Conservation (phyloP, 768 basidiomycete species). For the Pleurotus salmoneostramineus region DNA sequence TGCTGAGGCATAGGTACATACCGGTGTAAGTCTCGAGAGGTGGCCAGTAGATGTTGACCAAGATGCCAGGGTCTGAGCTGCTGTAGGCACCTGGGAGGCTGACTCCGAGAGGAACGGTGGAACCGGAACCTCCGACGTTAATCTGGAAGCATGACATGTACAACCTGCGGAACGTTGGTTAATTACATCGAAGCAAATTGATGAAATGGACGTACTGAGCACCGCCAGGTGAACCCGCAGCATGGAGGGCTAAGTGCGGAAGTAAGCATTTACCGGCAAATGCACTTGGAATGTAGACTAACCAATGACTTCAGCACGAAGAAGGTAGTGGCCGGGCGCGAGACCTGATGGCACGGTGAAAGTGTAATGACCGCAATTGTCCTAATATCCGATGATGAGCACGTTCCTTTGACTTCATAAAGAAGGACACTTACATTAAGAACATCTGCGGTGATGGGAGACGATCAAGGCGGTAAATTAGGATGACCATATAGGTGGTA, state of each 20-base stretch:
- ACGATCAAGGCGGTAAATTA: too few relatives aligned
- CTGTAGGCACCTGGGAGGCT: conserved; percentile 40
- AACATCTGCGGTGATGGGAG: conserved; percentile 18
- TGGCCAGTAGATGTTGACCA: conserved; percentile 45
- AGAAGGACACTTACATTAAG: conserved; percentile 18
- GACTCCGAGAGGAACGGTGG: conserved; percentile 32
- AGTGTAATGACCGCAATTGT: conserved; percentile 52
- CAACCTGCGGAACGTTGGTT: conserved; percentile 18
- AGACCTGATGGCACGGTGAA: conserved; percentile 41
- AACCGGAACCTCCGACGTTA: conserved; percentile 26
- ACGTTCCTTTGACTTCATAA: neutral
- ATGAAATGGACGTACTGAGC: conserved; percentile 25
- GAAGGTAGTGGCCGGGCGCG: conserved; percentile 39
- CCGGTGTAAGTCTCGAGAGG: conserved; percentile 33
- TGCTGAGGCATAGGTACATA: conserved; percentile 16
- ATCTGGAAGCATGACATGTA: conserved; percentile 46
- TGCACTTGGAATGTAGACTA: conserved; percentile 9
- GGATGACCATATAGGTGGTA: neutral
- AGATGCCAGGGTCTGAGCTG: conserved; percentile 33
- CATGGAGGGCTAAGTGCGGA: conserved; percentile 32
- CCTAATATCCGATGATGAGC: conserved; percentile 16
- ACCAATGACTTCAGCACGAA: conserved; percentile 47
- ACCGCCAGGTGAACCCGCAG: conserved; percentile 32
- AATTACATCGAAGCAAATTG: neutral
- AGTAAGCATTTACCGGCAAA: neutral